Base-by-base conservation (phyloP, 441 rosid genomes). In the Erysimum cheiri region DNA sequence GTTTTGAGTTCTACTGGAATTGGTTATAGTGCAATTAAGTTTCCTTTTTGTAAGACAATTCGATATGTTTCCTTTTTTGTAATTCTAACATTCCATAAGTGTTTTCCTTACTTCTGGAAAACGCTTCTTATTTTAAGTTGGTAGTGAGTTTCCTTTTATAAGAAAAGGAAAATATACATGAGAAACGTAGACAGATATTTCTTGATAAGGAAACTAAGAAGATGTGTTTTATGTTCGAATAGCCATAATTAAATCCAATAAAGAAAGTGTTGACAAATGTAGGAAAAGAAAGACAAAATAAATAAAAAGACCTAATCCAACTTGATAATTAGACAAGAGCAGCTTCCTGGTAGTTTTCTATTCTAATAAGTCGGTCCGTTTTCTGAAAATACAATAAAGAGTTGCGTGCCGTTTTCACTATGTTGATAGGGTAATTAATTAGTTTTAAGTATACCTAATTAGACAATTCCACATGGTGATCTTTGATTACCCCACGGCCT, bases 391-490 rank as follows among this genome's bases (percentile, higher is more conserved):
- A 64, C 71, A 49, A 58, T 11, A 43, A 26, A 50, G 46, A 60
- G 72, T 67, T 67, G 57, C 77, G 67, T 67, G 68, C 56, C 72
- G 72, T 67, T 59, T 49, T 60, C 17, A 41, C 39, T 22, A 40
- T 59, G 54, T 36, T n/a, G n/a, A 15, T 26, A 48, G 22, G 22
- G 32, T 66, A 58, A 15, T 74, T 41, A 48, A 65, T 57, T 64
- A 46, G 36, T 10, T 10, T 19, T 29, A 57, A 64, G 19, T 40
- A 44, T 6, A 54, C 29, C 53, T 17, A 57, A 64, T 57, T 32
- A 65, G 26, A 49, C 39, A 41, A 60, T 67, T 73, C 72, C 77
- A 73, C 77, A 60, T 67, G 77, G 68, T 68, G 54, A 52, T 29
- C 77, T 35, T 73, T 59, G 62, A 73, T 60, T 66, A 52, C 56